Base-by-base conservation (phyloP, 2,329 filamentous ascomycete species). In the Pestalotiopsis sp. region DNA sequence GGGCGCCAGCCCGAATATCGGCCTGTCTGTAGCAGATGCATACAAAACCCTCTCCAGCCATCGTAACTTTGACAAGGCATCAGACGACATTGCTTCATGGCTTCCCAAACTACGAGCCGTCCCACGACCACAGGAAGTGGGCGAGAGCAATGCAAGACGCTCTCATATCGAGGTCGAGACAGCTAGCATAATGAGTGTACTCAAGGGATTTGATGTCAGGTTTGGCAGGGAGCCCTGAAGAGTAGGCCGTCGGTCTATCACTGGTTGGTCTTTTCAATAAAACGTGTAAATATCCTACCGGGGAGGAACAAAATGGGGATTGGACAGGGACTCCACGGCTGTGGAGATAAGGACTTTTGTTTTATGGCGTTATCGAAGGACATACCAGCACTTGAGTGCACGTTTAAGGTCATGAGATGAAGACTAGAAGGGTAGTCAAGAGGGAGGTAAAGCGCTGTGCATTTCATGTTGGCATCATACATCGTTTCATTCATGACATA, bases 121-220 rank as follows among this genome's bases (percentile, higher is more conserved):
- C 0, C 86, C 85, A 2, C 78, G 81, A n/a, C 74, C 78, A 49
- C 27, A 74, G 73, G 38, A 74, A 67, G 27, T 65, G 61, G 69
- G 67, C 66, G 71, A 45, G 56, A 70, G 65, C 64, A 69, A 63
- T 20, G 45, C 23, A 31, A 27, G 67, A 39, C 83, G 83, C 67
- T 86, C 86, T 57, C 90, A 92, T 1, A 90, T 94, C 74, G 92
- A 95, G 78, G 92, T 95, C 17, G 92, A 95, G 80, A 92, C 92
- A 6, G 92, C 92, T 0, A 94, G 92, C 78, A 94, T 95, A 67
- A 94, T 95, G 92, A 91, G 91, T 57, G 92, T 94, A n/a, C 81
- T 95, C 69, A 93, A 92, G 79, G 91, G 92, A 71, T 95, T 95
- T 80, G 92, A 95, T 75, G 86, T 93, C 64, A 84, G 92, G 67